These are phyloP conservation scores for Hypoxylon rubiginosum DNA, from an alignment of 2,329 filamentous ascomycete species.

Conservation along the genomic window DNA sequence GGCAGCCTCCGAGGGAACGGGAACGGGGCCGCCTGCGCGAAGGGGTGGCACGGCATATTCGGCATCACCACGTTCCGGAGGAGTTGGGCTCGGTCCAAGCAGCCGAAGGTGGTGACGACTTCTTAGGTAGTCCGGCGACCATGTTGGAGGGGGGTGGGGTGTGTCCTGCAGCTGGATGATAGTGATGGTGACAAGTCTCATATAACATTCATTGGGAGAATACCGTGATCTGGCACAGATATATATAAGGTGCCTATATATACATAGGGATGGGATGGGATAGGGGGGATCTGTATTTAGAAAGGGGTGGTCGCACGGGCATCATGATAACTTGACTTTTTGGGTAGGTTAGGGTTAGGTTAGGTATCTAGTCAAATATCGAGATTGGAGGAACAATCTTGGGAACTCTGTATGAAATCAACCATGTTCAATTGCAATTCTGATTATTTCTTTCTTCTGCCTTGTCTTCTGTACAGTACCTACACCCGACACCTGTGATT, in stretches of 20 bases:
- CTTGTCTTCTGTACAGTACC: not conserved
- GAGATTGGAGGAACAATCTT: not conserved
- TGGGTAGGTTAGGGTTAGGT: too few species aligned
- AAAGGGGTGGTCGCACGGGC: not conserved
- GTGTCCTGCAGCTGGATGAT: not conserved
- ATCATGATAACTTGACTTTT: not conserved
- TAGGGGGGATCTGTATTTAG: not conserved
- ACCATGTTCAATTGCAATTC: not conserved
- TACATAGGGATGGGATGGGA: not conserved
- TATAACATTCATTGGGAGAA: not conserved
- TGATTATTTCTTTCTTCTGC: not conserved
- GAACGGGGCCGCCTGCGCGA: constrained; percentile 19
- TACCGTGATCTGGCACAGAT: not conserved
- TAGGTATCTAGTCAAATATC: not conserved
- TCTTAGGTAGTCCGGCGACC: not conserved
- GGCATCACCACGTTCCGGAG: constrained; percentile 24
- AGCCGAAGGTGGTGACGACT: constrained; percentile 14
- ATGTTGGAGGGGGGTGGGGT: not conserved
- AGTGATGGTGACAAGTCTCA: not conserved
- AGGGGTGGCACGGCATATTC: constrained; percentile 33
- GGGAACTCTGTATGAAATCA: constrained; percentile 8
- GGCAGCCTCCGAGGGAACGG: constrained; percentile 19
- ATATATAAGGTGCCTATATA: too few species aligned
- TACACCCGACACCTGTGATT: not conserved
- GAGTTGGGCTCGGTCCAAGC: constrained; percentile 27